Percentiles rank a stretch among this genome's conserved stretches.
Evolutionary conservation across 768 basidiomycete genomes (phyloP).

Genomic region (Mycena leptocephala): DNA sequence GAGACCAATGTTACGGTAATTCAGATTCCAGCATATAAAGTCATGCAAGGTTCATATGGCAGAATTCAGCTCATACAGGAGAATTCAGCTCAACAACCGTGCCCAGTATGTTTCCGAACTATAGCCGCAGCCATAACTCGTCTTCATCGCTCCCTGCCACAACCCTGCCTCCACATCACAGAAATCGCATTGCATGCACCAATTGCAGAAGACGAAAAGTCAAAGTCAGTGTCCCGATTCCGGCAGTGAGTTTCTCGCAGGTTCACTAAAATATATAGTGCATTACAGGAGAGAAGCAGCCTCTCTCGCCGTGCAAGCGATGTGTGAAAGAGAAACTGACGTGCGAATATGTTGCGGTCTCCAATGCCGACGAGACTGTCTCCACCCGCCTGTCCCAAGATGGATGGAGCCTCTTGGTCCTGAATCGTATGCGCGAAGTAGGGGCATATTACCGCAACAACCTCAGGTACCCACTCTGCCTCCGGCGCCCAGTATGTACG

Average conservation of each 20-base stretch:
- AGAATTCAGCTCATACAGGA: background rate
- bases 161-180: slow-evolving; percentile 2
- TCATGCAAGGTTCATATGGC: too few relatives aligned
- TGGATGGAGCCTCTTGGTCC: slow-evolving; percentile 32
- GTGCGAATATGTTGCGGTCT: slow-evolving; percentile 21
- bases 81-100: background rate
- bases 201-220: background rate
- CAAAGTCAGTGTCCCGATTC: background rate
- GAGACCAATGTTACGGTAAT: background rate
- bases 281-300: background rate
- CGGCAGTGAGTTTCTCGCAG: background rate
- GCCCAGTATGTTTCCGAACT: background rate
- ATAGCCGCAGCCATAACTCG: background rate
- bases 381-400: background rate
- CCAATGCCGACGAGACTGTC: background rate
- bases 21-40: background rate
- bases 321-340: slow-evolving; percentile 23
- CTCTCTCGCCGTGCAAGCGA: slow-evolving; percentile 15
- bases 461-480: background rate
- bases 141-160: background rate
- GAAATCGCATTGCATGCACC: slow-evolving; percentile 3
- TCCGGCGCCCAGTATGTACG: too few relatives aligned
- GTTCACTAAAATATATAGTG: slow-evolving; percentile 22
- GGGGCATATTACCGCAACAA: background rate
- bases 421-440: slow-evolving; percentile 24